These are phyloP conservation scores for Bipolaris victoriae DNA, from an alignment of 2,329 filamentous ascomycete species.

Conservation along the genomic window DNA sequence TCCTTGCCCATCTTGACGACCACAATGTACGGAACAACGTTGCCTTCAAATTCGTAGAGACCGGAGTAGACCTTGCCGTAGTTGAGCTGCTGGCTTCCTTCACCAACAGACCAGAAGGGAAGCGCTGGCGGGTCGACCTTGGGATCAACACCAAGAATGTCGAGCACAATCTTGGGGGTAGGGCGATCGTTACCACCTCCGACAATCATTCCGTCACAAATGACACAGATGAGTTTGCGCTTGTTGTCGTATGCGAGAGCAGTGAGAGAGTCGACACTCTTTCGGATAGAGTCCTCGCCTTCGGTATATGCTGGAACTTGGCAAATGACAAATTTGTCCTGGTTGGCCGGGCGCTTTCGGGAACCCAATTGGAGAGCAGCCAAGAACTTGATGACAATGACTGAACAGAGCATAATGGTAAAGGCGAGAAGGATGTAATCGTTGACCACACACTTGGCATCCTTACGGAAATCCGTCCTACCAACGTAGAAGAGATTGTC, in stretches of 20 bases:
- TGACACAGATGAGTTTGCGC: conserved; percentile 92
- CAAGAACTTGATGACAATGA: conserved; percentile 88
- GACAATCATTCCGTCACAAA: conserved; percentile 97
- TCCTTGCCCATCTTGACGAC: conserved; percentile 98
- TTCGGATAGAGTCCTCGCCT: conserved; percentile 91
- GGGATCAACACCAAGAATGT: conserved; percentile 95
- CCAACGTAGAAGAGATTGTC: conserved; percentile 84
- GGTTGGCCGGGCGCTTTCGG: conserved; percentile 84
- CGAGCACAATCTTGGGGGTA: conserved; percentile 95
- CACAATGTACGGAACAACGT: conserved; percentile 94
- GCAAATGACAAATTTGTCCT: conserved; percentile 99
- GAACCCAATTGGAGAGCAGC: conserved; percentile 92
- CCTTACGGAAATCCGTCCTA: conserved; percentile 80
- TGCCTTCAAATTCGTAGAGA: conserved; percentile 95
- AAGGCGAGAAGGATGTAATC: conserved; percentile 90
- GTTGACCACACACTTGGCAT: conserved; percentile 80
- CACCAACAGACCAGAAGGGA: conserved; percentile 90
- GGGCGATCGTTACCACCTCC: conserved; percentile 95
- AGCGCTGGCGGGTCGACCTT: conserved; percentile 94
- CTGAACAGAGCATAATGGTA: conserved; percentile 78
- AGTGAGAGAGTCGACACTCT: conserved; percentile 91
- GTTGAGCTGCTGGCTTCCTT: conserved; percentile 90
- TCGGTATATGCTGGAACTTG: conserved; percentile 98
- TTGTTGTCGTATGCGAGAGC: conserved; percentile 98
- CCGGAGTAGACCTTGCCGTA: conserved; percentile 99